phyloP scores from a whole-genome alignment of 495 filamentous ascomycete genomes.

The Evansstolkia leycettana region DNA sequence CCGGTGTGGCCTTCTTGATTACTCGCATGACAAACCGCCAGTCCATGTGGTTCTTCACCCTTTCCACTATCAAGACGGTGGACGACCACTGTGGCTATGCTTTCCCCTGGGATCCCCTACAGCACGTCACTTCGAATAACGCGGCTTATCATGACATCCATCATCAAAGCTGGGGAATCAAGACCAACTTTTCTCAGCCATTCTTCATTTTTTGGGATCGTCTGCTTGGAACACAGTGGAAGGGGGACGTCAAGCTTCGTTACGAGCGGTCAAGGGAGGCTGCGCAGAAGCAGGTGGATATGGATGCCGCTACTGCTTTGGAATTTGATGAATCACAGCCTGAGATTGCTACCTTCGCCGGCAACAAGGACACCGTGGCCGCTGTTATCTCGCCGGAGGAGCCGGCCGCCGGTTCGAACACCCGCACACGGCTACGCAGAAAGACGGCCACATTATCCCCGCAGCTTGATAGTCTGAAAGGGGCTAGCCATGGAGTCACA shows the following conservation, averaged over 20 bases:
- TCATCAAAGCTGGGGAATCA: conserved; percentile 98
- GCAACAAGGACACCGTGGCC: conserved; percentile 11
- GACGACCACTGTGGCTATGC: conserved; percentile 94
- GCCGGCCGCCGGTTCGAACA: conserved; percentile 10
- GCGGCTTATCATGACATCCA: conserved; percentile 94
- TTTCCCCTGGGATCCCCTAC: conserved; percentile 91
- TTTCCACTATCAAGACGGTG: conserved; percentile 85
- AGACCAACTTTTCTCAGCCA: conserved; percentile 41
- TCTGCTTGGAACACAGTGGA: conserved; percentile 33
- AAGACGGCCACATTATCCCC: conserved; percentile 19
- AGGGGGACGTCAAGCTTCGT: conserved; percentile 28
- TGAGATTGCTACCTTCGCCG: conserved; percentile 1
- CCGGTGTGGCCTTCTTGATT: conserved; percentile 67
- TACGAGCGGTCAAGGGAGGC: conserved; percentile 33
- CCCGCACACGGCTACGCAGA: conserved; percentile 12
- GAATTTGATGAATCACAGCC: conserved; percentile 1
- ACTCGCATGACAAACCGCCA: conserved; percentile 67
- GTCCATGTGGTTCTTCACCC: conserved; percentile 73
- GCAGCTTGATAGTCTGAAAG: conserved; percentile 26
- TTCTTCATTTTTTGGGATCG: conserved; percentile 43
- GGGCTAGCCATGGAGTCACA: conserved; percentile 26
- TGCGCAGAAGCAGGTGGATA: conserved; percentile 28
- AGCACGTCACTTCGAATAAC: conserved; percentile 84
- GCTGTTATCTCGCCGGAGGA: conserved; percentile 19
- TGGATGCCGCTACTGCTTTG: conserved; percentile 11